Base-by-base conservation (phyloP, 2,329 filamentous ascomycete genomes). In the Colletotrichum sp. region DNA sequence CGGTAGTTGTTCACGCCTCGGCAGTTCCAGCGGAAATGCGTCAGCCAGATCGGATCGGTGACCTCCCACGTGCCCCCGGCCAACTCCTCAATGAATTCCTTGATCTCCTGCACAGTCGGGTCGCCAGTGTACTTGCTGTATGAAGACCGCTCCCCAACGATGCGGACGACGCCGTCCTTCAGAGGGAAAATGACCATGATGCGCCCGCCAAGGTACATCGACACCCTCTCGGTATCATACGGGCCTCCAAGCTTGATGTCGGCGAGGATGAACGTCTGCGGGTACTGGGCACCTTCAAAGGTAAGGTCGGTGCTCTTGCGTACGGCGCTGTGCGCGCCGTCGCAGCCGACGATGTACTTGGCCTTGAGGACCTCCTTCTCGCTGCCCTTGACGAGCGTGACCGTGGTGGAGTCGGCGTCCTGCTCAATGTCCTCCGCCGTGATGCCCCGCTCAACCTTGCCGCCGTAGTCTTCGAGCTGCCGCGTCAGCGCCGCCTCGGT, bases 261-360 rank as follows among this genome's bases (percentile, higher is more conserved):
- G 57, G 84, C 84, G 21, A 89, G 85, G 38, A 87, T 84, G 73
- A 88, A 89, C 6, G 85, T 79, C 57, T 87, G 85, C 2, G 82
- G 79, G 66, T 88, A 89, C 1, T 84, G 81, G 3, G 80, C 84
- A 1, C 87, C 87, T 7, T 85, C 82, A 67, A 86, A 89, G 8
- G 80, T 80, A 28, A 88, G 81, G 21, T 79, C 79, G 26, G 85
- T 83, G 1, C 79, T 77, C 68, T 83, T 84, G 21, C 88, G 84
- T 12, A 89, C 87, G 5, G 80, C 76, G 30, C 85, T 87, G 77
- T 87, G 87, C 0, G 86, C 84, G 24, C 88, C 88, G 70, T 90
- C 88, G 68, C 87, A 89, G 26, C 88, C 88, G 38, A 87, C 84
- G 15, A 89, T 82, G 72, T 87, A 89, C 12, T 81, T 78, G 76